Conservation (phyloP, 257 asterid genomes). For the Striga asiatica region DNA sequence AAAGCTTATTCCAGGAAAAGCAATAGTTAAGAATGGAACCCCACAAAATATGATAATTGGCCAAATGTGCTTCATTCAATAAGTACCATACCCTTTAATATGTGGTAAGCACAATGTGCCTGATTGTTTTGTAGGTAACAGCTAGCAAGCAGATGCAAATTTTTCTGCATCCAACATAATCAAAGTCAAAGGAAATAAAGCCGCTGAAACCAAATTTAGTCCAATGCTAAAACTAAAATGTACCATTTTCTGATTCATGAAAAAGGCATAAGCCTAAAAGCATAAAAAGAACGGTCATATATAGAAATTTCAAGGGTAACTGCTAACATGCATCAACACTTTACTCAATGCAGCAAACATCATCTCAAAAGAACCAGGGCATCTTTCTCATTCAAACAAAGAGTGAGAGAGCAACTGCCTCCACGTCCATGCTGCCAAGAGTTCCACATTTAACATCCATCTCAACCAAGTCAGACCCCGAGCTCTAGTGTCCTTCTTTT, state of each 20-base stretch:
- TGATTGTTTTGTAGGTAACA: slow-evolving; percentile 91
- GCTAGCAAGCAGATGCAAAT: slow-evolving; percentile 71
- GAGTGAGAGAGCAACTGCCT: background rate
- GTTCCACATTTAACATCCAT: background rate
- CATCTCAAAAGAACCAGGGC: background rate
- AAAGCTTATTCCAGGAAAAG: slow-evolving; percentile 9
- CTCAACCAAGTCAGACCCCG: background rate
- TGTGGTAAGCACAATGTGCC: slow-evolving; percentile 80
- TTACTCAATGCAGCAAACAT: background rate
- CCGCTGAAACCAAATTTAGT: background rate
- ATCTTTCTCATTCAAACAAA: background rate
- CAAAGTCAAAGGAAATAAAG: slow-evolving; percentile 16
- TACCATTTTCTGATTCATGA: background rate
- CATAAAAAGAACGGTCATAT: slow-evolving; percentile 4
- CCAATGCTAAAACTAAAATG: background rate
- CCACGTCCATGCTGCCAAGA: background rate
- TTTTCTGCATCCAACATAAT: slow-evolving; percentile 48
- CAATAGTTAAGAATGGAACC: background rate
- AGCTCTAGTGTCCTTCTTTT: background rate
- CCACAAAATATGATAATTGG: background rate
- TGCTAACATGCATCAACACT: slow-evolving; percentile 4
- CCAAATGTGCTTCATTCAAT: background rate
- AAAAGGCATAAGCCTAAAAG: background rate
- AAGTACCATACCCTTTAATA: slow-evolving; percentile 59
- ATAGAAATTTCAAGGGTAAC: background rate